Evolutionary conservation across 148 eudicot species (phyloP).

Genomic region (Rhododendron henanense): DNA sequence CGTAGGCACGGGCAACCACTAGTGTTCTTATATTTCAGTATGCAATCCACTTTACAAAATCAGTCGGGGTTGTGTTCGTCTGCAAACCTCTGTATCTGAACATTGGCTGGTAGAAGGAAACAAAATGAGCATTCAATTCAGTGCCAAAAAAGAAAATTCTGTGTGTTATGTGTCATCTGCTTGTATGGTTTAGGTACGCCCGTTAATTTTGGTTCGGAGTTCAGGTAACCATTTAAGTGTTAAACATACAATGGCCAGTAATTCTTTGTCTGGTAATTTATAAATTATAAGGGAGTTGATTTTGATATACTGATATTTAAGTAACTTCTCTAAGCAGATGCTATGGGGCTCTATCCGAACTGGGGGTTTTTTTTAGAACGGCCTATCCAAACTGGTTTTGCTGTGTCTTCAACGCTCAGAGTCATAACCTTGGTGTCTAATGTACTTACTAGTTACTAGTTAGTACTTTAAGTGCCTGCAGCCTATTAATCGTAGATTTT

Average conservation of each 20-base stretch:
- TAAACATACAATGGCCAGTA: not conserved
- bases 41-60: not conserved
- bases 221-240: not conserved
- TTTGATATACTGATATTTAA: not conserved
- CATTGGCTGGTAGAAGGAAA: not conserved
- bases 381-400: not conserved
- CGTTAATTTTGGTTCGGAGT: not conserved
- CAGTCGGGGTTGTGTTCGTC: not conserved
- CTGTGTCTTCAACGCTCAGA: not conserved
- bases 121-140: not conserved
- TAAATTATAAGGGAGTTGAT: not conserved
- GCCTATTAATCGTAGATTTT: not conserved
- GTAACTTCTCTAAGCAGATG: not conserved
- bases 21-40: not conserved
- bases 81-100: not conserved
- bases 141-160: not conserved
- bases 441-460: too few relatives aligned
- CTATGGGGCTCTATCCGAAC: not conserved
- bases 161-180: not conserved
- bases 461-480: not conserved
- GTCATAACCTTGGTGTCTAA: not conserved
- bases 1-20: too few relatives aligned
- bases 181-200: not conserved
- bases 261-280: not conserved
- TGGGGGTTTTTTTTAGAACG: too few relatives aligned